Percentiles rank a stretch among this genome's conserved stretches.
Evolutionary conservation across 805 yeast genomes (phyloP).

Genomic region (Candida tammaniensis): DNA sequence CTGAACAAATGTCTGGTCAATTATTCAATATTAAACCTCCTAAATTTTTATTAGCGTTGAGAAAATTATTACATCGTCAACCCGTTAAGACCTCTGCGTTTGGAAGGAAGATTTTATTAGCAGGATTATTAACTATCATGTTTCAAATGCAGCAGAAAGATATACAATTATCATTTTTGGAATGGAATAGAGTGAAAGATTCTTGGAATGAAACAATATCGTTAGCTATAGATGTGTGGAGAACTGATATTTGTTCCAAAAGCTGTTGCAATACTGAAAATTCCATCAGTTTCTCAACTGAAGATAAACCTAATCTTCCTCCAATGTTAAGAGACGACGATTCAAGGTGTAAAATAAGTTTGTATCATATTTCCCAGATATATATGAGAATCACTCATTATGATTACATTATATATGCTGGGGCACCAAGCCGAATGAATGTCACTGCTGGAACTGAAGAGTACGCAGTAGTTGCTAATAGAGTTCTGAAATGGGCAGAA

Average conservation of each 20-base stretch:
- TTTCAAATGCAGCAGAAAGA: constrained; percentile 27
- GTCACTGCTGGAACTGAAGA: constrained; percentile 54
- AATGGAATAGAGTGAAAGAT: constrained; percentile 23
- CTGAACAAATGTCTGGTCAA: constrained; percentile 10
- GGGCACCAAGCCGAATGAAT: constrained; percentile 39
- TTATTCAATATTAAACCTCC: constrained; percentile 17
- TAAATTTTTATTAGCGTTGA: constrained; percentile 22
- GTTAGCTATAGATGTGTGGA: constrained; percentile 29
- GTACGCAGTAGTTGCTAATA: constrained; percentile 44
- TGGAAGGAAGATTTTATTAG: constrained; percentile 21
- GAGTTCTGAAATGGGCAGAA: constrained; percentile 53
- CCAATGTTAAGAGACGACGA: constrained; percentile 20
- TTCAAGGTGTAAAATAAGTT: constrained; percentile 22
- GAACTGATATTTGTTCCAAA: constrained; percentile 19
- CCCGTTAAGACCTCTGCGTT: constrained; percentile 20
- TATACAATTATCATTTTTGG: constrained; percentile 21
- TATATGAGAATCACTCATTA: constrained; percentile 28
- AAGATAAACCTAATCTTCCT: constrained; percentile 13
- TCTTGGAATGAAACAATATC: constrained; percentile 27
- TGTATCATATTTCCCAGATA: constrained; percentile 27
- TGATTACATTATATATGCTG: constrained; percentile 29
- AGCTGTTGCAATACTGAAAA: constrained; percentile 17
- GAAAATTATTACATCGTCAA: constrained; percentile 20
- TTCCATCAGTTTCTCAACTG: constrained; percentile 8
- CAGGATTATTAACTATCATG: constrained; percentile 22